phyloP scores from a whole-genome alignment of 495 filamentous ascomycete genomes.

The Penicillium mononematosum region DNA sequence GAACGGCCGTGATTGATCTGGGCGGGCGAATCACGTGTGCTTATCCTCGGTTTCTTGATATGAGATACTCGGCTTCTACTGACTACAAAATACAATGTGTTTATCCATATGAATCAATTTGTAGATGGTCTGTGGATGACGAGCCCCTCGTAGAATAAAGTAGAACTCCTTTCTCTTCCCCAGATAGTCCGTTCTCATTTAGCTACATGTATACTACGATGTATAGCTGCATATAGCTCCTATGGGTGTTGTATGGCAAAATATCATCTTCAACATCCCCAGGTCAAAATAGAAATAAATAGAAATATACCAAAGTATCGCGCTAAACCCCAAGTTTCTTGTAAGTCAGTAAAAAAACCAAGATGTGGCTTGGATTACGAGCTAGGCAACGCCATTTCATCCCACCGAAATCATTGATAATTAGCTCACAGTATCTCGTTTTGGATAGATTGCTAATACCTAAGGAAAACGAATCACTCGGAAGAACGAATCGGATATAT shows the following conservation, averaged over 20 bases:
- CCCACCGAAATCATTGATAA: background rate
- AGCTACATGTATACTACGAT: background rate
- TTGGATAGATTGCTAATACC: background rate
- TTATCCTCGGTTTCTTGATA: constrained; percentile 5
- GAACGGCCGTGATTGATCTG: constrained; percentile 18
- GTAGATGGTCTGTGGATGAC: background rate
- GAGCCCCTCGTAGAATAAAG: background rate
- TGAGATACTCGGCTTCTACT: background rate
- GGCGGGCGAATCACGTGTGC: constrained; percentile 32
- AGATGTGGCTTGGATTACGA: constrained; percentile 7
- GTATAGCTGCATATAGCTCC: background rate
- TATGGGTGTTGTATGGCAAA: background rate
- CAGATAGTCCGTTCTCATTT: background rate
- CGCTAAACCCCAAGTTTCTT: constrained; percentile 1
- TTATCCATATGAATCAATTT: background rate
- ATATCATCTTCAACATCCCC: background rate
- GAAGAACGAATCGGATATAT: background rate
- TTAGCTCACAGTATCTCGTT: background rate
- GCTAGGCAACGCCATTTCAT: constrained; percentile 5
- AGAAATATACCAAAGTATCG: background rate
- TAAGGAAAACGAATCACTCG: background rate
- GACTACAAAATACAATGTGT: background rate
- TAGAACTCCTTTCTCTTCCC: background rate
- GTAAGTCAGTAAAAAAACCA: background rate
- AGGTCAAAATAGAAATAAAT: background rate